phyloP scores from a whole-genome alignment of 2,329 filamentous ascomycete species.

The Epichloe aotearoae region DNA sequence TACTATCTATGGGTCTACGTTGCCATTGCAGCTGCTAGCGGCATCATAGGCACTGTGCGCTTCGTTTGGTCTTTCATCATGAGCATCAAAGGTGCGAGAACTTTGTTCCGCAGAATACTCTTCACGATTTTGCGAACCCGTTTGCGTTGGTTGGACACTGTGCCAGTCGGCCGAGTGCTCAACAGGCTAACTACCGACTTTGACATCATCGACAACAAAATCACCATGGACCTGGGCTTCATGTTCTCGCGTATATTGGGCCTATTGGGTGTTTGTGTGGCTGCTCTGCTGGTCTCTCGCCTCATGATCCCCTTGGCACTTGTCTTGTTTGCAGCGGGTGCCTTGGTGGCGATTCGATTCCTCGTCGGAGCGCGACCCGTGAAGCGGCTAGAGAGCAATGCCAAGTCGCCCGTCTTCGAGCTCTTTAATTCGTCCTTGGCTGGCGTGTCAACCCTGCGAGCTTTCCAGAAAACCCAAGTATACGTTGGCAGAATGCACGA shows the following conservation, averaged over 20 bases:
- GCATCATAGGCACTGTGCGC: conserved; percentile 45
- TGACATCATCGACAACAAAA: conserved; percentile 53
- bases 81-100: conserved; percentile 55
- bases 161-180: conserved; percentile 61
- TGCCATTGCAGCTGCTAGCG: conserved; percentile 41
- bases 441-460: conserved; percentile 63
- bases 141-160: conserved; percentile 68
- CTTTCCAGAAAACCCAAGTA: conserved; percentile 53
- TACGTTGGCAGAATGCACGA: conserved; percentile 59
- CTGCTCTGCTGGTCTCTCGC: conserved; percentile 54
- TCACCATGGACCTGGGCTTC: conserved; percentile 50
- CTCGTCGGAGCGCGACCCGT: conserved; percentile 59
- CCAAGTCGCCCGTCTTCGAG: conserved; percentile 70
- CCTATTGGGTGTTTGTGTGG: conserved; percentile 52
- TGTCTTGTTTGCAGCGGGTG: conserved; percentile 42
- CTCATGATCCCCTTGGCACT: conserved; percentile 50
- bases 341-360: conserved; percentile 48
- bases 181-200: conserved; percentile 74
- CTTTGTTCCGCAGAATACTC: conserved; percentile 53
- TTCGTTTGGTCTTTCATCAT: conserved; percentile 52
- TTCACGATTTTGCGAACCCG: conserved; percentile 57
- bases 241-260: conserved; percentile 46
- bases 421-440: conserved; percentile 61
- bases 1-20: conserved; percentile 61
- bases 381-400: conserved; percentile 64